Conservation (phyloP, 129 eudicot genomes). For the Flaveria linearis region DNA sequence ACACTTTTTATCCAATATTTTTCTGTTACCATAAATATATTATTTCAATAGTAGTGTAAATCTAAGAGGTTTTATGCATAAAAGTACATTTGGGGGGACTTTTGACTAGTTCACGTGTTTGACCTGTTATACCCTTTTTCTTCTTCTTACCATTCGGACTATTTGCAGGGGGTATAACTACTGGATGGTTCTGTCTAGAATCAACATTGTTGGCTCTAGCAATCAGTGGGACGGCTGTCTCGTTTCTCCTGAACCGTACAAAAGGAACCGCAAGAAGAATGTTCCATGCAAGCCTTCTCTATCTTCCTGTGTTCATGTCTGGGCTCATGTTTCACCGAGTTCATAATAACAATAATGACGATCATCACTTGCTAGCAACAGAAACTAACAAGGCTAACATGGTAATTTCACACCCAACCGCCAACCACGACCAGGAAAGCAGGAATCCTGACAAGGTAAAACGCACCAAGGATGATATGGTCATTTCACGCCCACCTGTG, state of each 20-base stretch:
- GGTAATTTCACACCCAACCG: constrained; percentile 34
- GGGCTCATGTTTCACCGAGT: constrained; percentile 87
- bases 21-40: neutral
- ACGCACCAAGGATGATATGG: constrained; percentile 11
- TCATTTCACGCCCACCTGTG: constrained; percentile 63
- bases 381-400: constrained; percentile 30
- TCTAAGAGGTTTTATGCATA: neutral
- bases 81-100: neutral
- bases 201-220: constrained; percentile 89
- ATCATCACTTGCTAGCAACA: constrained; percentile 26
- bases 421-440: constrained; percentile 27
- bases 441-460: constrained; percentile 29
- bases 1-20: too few relatives aligned
- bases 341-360: constrained; percentile 29
- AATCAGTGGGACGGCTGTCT: constrained; percentile 66
- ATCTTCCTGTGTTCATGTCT: constrained; percentile 96
- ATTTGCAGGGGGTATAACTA: constrained; percentile 64
- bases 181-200: constrained; percentile 93
- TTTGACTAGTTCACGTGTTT: neutral
- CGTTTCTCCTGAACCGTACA: constrained; percentile 67
- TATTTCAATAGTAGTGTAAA: neutral
- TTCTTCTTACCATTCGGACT: neutral
- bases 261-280: constrained; percentile 77
- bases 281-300: constrained; percentile 96
- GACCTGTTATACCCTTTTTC: neutral